Base-by-base conservation (phyloP, 2,329 filamentous ascomycete genomes). In the Hypoxylon sp. region DNA sequence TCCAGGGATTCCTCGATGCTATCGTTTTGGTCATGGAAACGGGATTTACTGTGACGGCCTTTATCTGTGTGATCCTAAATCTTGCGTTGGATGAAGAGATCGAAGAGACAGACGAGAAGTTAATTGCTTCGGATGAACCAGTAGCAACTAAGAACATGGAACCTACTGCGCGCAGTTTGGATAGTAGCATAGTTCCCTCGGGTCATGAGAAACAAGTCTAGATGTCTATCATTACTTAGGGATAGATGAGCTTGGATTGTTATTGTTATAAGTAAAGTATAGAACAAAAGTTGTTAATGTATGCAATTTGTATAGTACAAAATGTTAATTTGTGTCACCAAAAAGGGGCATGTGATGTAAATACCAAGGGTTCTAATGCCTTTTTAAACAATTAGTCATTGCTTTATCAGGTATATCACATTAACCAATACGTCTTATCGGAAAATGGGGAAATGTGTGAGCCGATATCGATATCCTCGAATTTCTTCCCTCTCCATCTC, bases 1-100 rank as follows among this genome's bases (percentile, higher is more conserved):
- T 93, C 2, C 73, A 78, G 35, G 90, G 90, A 2, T 91, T 94
- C 70, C 80, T 88, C 51, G 86, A 92, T 63, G 89, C 89, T 41
- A 85, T 91, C 50, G 78, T 80, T 3, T 74, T 92, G 29, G 76
- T 91, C 49, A 86, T 91, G 81, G 81, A 88, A 71, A 91, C 87
- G 0, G 88, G 88, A 0, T 89, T 89, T 56, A 86, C 87, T 1
- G 77, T 96, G 13, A 87, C 89, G 0, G 91, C 89, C 0, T 80
- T 91, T 16, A 67, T 92, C 29, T 84, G 84, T 40, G 78, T 94
- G 66, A 69, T 89, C 15, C 76, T 96, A 38, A 96, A 96, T 67
- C 69, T 94, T 38, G 60, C 83, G 0, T 72, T 96, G 11, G 82
- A 86, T 0, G 86, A 90, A 63, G 91, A 96, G 71, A 73, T 87